Evolutionary conservation across 352 stramenopile genomes (phyloP).

Genomic region (Peronospora belbahrii): DNA sequence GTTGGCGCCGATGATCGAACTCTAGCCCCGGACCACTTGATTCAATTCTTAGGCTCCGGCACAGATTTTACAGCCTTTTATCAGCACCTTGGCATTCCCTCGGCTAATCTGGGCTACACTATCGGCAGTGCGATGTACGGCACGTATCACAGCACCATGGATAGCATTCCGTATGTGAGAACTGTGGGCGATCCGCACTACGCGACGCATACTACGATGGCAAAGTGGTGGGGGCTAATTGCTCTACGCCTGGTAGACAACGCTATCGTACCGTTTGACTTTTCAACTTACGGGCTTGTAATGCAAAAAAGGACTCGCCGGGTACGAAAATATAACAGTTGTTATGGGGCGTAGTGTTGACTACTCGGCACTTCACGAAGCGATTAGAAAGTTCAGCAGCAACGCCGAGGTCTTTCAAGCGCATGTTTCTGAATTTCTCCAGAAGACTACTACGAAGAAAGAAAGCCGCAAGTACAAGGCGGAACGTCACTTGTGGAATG

Average conservation of each 20-base stretch:
- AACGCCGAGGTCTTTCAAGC: constrained; percentile 24
- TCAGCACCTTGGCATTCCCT: constrained; percentile 80
- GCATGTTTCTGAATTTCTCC: constrained; percentile 2
- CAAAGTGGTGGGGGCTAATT: constrained; percentile 57
- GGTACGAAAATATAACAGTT: constrained; percentile 21
- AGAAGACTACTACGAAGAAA: constrained; percentile 1
- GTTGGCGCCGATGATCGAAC: constrained; percentile 19
- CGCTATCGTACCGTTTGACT: constrained; percentile 58
- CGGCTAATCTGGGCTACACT: constrained; percentile 29
- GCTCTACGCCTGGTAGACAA: constrained; percentile 47
- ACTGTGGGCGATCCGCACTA: constrained; percentile 54
- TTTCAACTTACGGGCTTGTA: constrained; percentile 52
- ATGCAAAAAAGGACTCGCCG: constrained; percentile 42
- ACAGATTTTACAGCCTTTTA: constrained; percentile 82
- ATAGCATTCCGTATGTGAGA: constrained; percentile 69
- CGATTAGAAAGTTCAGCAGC: constrained; percentile 36
- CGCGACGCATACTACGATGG: constrained; percentile 37
- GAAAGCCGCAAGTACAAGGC: constrained; percentile 2
- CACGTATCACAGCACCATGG: constrained; percentile 83
- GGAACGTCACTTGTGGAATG: constrained; percentile 10
- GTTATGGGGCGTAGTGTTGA: constrained; percentile 22
- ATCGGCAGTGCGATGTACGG: constrained; percentile 35
- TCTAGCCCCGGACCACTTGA: constrained; percentile 39
- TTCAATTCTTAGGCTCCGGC: constrained; percentile 54
- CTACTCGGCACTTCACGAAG: constrained; percentile 24